These are phyloP conservation scores for Crotalaria pallida DNA, from an alignment of 306 rosid genomes.

Conservation along the genomic window DNA sequence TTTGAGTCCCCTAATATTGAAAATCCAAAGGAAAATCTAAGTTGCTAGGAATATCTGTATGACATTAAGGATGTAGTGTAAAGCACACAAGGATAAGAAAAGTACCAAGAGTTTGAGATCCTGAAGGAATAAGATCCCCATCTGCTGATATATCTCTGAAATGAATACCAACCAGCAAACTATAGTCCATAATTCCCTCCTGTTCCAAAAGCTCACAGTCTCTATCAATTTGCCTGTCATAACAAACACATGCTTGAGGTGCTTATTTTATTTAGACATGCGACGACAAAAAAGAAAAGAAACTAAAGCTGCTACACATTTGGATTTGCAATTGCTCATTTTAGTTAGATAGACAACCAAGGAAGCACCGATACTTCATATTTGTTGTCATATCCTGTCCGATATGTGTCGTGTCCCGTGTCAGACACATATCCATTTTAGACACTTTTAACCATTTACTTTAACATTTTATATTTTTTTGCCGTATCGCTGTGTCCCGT, in stretches of 20 bases:
- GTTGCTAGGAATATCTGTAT: neutral
- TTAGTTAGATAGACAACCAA: neutral
- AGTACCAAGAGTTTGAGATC: constrained; percentile 56
- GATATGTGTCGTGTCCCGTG: too few species aligned
- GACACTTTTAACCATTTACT: too few species aligned
- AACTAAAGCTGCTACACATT: neutral
- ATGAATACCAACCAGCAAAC: constrained; percentile 80
- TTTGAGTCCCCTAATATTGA: constrained; percentile 41
- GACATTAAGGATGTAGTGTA: neutral
- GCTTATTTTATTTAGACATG: neutral
- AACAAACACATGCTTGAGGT: neutral
- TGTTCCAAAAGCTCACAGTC: constrained; percentile 87
- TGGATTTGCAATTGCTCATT: neutral
- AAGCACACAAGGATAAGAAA: neutral
- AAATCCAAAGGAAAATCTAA: neutral
- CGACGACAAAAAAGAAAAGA: neutral
- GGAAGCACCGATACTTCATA: too few species aligned
- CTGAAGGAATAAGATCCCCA: constrained; percentile 59
- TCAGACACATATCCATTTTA: too few species aligned
- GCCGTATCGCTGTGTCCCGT: too few species aligned
- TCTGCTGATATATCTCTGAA: constrained; percentile 59
- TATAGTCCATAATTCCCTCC: constrained; percentile 86
- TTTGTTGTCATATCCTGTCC: too few species aligned
- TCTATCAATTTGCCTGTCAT: constrained; percentile 65
- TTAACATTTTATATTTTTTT: too few species aligned